Evolutionary conservation across 164 flowering plant genomes (phyloP), one percentile per base, ranked within the genome.

Genomic region (Aristolochia fimbriata): DNA sequence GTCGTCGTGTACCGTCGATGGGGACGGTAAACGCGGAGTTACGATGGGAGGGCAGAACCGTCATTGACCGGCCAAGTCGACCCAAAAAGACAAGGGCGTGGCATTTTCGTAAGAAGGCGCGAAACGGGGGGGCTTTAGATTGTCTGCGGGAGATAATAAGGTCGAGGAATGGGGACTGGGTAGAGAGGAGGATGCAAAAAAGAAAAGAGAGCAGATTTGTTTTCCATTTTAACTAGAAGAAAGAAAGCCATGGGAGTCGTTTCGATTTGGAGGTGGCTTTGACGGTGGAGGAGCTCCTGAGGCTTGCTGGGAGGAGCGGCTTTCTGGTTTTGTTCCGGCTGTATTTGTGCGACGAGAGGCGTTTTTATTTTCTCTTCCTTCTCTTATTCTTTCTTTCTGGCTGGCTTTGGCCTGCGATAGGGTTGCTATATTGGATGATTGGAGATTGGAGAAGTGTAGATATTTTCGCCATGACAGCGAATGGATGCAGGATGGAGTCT

Each of bases 401-500:
- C 10, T 49, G n/a, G 8, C 47, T 9, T 21, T 22, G 49, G 49
- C 30, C 46, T 45, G 2, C 24, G 61, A 1, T 45, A 37, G 43
- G 43, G 43, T 37, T 37, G 43, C 43, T 37, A 7, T 37, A 37
- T 58, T 58, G 50, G 59, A 57, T 48, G 66, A 47, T 57, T 20
- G 61, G 16, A 61, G 57, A 33, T 14, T 15, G 31, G 62, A 61
- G 70, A 30, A 43, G 62, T 37, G 8, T 37, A 37, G 43, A 37
- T 37, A 59, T 57, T 54, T 24, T 53, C 51, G 57, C 61, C 50
- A 64, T 66, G 75, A 70, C 58, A 43, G 64, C 62, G 51, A 61
- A 62, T 45, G 84, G 77, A 67, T 49, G 68, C 31, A 61, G 68
- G 46, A 57, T 51, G 69, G 82, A 75, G 69, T 37, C 58, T n/a